Evolutionary conservation across 345 rosid species (phyloP).

Genomic region (Bruguiera sexangula): DNA sequence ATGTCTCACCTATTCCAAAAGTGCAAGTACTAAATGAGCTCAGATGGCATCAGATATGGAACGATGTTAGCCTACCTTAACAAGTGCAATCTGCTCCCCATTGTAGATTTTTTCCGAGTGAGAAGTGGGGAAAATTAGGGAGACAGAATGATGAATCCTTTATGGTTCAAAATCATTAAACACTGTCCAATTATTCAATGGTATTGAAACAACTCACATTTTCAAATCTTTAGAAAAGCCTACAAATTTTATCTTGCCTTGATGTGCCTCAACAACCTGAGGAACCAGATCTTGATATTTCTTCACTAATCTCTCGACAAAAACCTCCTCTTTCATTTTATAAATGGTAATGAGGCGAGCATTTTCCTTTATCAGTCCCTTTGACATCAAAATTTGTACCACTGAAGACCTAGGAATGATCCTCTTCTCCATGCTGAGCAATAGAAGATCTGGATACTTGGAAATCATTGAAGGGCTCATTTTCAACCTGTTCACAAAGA

Average conservation of each 20-base stretch:
- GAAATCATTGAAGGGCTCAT: constrained; percentile 6
- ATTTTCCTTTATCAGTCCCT: constrained; percentile 7
- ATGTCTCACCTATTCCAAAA: no score
- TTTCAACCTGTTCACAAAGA: constrained; percentile 10
- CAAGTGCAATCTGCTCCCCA: no score
- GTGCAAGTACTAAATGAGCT: no score
- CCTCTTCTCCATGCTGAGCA: constrained; percentile 22
- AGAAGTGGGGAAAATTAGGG: no score
- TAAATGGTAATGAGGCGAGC: neutral
- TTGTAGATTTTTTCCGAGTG: no score
- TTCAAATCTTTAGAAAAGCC: constrained; percentile 8
- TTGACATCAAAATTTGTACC: constrained; percentile 18
- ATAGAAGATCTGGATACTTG: constrained; percentile 9
- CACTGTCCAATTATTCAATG: no score
- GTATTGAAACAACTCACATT: no score
- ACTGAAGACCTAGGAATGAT: constrained; percentile 22
- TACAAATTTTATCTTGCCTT: constrained; percentile 20
- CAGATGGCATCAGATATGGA: no score
- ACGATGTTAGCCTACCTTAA: no score
- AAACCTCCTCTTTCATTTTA: constrained; percentile 11
- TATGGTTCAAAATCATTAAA: no score
- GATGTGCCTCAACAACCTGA: constrained; percentile 16
- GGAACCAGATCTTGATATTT: constrained; percentile 12
- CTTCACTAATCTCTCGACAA: constrained; percentile 8
- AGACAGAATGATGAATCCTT: no score